phyloP scores from a whole-genome alignment of 768 basidiomycete species.

The Tulasnella sp. region DNA sequence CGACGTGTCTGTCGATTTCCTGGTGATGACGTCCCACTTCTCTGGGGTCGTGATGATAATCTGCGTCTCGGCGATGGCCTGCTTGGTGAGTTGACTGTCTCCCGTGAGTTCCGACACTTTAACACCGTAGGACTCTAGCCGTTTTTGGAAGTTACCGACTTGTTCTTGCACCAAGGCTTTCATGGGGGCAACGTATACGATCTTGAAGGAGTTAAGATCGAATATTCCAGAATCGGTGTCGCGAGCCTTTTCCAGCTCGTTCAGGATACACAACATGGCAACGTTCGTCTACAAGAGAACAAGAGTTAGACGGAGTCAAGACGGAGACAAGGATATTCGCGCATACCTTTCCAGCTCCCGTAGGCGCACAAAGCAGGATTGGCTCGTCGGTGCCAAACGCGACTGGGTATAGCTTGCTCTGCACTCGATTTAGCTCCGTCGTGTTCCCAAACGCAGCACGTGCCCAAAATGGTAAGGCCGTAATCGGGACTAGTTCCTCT shows the following conservation, averaged over 20 bases:
- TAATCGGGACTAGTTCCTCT: slow-evolving; percentile 54
- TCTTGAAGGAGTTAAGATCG: slow-evolving; percentile 85
- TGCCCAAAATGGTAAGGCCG: slow-evolving; percentile 74
- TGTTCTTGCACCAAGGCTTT: slow-evolving; percentile 98
- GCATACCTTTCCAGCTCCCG: slow-evolving; percentile 92
- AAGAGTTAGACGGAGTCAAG: neutral
- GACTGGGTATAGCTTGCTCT: slow-evolving; percentile 84
- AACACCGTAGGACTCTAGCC: slow-evolving; percentile 61
- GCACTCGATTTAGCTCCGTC: slow-evolving; percentile 74
- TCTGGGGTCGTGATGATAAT: slow-evolving; percentile 98
- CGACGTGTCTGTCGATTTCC: slow-evolving; percentile 91
- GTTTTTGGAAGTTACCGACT: slow-evolving; percentile 84
- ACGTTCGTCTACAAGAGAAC: slow-evolving; percentile 70
- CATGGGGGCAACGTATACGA: slow-evolving; percentile 97
- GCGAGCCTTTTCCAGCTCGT: slow-evolving; percentile 81
- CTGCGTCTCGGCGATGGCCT: slow-evolving; percentile 92
- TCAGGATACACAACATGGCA: slow-evolving; percentile 88
- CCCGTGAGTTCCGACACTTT: slow-evolving; percentile 93
- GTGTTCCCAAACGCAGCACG: slow-evolving; percentile 70
- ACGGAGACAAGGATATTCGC: neutral
- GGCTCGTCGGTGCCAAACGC: slow-evolving; percentile 95
- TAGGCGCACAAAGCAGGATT: slow-evolving; percentile 90
- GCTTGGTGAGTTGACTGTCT: slow-evolving; percentile 95
- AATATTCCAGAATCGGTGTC: slow-evolving; percentile 68
- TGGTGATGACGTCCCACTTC: slow-evolving; percentile 99